Conservation (phyloP, 78 protist species). For the Dictyostelium brefeldianum region DNA sequence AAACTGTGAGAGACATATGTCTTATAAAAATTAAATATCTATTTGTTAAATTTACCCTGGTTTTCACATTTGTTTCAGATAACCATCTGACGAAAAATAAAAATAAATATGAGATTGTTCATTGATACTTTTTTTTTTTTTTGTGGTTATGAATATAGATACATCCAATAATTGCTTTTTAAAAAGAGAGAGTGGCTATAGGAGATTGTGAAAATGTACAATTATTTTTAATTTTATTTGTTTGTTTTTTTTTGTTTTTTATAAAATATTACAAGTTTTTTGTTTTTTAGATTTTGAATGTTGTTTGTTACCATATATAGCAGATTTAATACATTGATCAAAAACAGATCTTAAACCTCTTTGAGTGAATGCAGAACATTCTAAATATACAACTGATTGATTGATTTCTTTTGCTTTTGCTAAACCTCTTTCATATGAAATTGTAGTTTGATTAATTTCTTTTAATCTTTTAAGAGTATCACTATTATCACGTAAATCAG, state of each 20-base stretch:
- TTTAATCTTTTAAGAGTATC: conserved; percentile 46
- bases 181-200: no score
- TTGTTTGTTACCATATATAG: conserved; percentile 27
- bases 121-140: no score
- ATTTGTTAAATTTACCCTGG: no score
- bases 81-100: no score
- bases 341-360: conserved; percentile 89
- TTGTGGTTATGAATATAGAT: no score
- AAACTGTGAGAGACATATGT: no score
- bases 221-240: neutral
- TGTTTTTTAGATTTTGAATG: conserved; percentile 15
- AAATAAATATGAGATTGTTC: no score
- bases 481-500: conserved; percentile 81
- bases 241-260: conserved; percentile 24
- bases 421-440: conserved; percentile 40
- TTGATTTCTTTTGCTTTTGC: conserved; percentile 74
- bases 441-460: conserved; percentile 56
- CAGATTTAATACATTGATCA: conserved; percentile 84
- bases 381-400: conserved; percentile 82
- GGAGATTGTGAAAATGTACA: no score
- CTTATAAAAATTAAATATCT: no score
- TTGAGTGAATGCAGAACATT: conserved; percentile 96
- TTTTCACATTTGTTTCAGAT: no score
- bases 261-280: conserved; percentile 34
- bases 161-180: no score